Percentiles rank a stretch among this genome's conserved stretches.
Conservation (phyloP, 2,329 filamentous ascomycete species). For the Penicillium sp. region DNA sequence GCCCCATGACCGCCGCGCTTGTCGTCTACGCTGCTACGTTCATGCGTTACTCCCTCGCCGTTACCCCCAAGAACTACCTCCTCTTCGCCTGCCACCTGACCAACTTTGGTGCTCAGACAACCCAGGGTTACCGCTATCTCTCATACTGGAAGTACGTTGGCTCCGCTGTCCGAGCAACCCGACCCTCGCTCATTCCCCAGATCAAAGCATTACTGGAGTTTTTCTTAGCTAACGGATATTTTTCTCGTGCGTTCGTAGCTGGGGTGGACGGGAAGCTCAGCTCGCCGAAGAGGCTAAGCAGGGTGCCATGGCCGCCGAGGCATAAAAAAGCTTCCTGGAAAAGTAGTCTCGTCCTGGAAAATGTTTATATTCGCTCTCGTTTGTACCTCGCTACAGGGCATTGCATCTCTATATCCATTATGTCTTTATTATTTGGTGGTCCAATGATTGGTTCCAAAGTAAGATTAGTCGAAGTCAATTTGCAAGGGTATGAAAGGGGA, state of each 20-base stretch:
- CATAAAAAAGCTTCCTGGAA: constrained; percentile 12
- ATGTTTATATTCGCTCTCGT: constrained; percentile 9
- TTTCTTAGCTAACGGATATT: constrained; percentile 5
- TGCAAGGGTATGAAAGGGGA: constrained; percentile 1
- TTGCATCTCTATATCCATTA: constrained; percentile 12
- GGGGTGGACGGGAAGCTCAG: constrained; percentile 38
- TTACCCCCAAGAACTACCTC: constrained; percentile 60
- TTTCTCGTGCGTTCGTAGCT: constrained; percentile 23
- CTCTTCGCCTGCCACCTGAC: constrained; percentile 62
- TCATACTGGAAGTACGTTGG: constrained; percentile 52
- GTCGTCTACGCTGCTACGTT: constrained; percentile 58
- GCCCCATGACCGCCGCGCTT: constrained; percentile 57
- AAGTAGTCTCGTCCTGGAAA: constrained; percentile 6
- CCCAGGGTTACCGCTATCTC: constrained; percentile 57
- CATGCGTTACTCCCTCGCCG: constrained; percentile 62
- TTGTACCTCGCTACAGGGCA: constrained; percentile 8
- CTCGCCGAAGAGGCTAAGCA: constrained; percentile 33
- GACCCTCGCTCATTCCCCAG: neutral
- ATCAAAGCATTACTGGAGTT: no score
- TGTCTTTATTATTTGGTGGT: constrained; percentile 1
- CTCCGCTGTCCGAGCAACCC: no score
- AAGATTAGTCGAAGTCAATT: neutral
- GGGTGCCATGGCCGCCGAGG: constrained; percentile 26
- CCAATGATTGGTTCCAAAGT: neutral
- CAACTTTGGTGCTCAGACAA: constrained; percentile 57